Evolutionary conservation across 305 asterid species (phyloP).

Genomic region (Fraxinus sp.): DNA sequence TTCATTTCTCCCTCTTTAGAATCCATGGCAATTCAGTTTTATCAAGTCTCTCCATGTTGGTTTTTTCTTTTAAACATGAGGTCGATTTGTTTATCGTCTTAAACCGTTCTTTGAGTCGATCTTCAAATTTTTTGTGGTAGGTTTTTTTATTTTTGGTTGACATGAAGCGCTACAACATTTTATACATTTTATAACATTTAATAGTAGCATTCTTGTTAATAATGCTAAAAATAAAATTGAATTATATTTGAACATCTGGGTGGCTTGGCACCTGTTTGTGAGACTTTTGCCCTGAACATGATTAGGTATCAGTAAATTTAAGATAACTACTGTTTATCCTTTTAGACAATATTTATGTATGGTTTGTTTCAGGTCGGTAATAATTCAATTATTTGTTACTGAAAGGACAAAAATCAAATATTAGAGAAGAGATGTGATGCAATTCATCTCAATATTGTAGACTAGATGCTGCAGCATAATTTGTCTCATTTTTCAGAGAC

Average conservation of each 20-base stretch:
- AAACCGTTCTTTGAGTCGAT: too few relatives aligned
- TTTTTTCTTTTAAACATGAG: not conserved
- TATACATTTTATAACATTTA: too few relatives aligned
- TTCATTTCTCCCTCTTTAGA: not conserved
- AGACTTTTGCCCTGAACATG: not conserved
- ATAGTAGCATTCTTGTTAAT: too few relatives aligned
- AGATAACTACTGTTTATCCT: not conserved
- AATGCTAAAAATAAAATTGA: too few relatives aligned
- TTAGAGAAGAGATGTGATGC: not conserved
- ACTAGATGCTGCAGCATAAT: not conserved
- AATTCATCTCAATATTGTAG: not conserved
- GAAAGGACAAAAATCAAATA: not conserved
- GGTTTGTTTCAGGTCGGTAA: not conserved
- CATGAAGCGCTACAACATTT: too few relatives aligned
- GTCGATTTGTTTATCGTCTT: too few relatives aligned
- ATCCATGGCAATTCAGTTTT: conserved; percentile 11
- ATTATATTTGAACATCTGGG: conserved; percentile 10
- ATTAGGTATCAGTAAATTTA: not conserved
- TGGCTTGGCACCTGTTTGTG: conserved; percentile 5
- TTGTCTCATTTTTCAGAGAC: not conserved
- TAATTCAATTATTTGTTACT: not conserved
- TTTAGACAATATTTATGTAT: not conserved
- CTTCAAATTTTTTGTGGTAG: not conserved
- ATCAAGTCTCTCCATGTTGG: conserved; percentile 21
- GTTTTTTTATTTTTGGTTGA: not conserved